Conservation (phyloP, 176 grass and related monocot genomes). For the maize (Zea mays) region Zm-B73-REFERENCE-NAM-5.0 NC_050096.1:300506001-300506500, state of each 20-base stretch:
- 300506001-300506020: not conserved
- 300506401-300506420: slow-evolving; percentile 38
- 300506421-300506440: slow-evolving; percentile 34
- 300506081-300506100: not conserved
- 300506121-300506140: not conserved
- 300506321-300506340: slow-evolving; percentile 22
- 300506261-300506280: not conserved
- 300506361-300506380: not conserved
- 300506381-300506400: not conserved
- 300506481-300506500: not conserved
- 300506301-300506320: not conserved
- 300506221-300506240: not conserved
- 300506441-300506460: slow-evolving; percentile 31
- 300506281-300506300: not conserved
- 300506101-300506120: not conserved
- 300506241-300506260: not conserved
- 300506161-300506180: too few relatives aligned
- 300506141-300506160: not conserved
- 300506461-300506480: not conserved
- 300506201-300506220: not conserved
- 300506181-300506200: not conserved
- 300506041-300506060: not conserved
- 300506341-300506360: not conserved
- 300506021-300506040: not conserved
- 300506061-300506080: not conserved